Evolutionary conservation across 2,329 filamentous ascomycete genomes (phyloP).

Genomic region (Tolypocladium sp.): DNA sequence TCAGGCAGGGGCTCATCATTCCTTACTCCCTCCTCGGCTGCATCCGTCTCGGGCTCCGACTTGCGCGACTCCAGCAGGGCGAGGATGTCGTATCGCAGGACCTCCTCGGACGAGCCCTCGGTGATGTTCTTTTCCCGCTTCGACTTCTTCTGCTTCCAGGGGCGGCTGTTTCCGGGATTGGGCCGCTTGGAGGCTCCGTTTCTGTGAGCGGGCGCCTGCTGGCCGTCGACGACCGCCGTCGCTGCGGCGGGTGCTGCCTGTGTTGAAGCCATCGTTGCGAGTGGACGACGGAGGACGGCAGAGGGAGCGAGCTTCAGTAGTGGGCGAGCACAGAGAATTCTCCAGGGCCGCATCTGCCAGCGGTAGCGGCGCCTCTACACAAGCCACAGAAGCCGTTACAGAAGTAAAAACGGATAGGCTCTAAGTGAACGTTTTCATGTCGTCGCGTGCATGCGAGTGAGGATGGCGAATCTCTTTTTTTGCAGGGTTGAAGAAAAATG

Average conservation of each 20-base stretch:
- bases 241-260: not conserved
- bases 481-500: not conserved
- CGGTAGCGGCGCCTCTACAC: not conserved
- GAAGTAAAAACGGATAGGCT: too few species aligned
- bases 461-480: not conserved
- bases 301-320: not conserved
- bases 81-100: slow-evolving; percentile 55
- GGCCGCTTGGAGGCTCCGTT: not conserved
- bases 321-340: not conserved
- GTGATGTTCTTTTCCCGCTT: slow-evolving; percentile 52
- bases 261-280: not conserved
- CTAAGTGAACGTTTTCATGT: too few species aligned
- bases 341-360: not conserved
- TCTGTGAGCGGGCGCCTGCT: not conserved
- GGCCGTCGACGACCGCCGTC: not conserved
- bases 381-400: not conserved
- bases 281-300: not conserved
- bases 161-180: slow-evolving; percentile 5
- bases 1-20: slow-evolving; percentile 43
- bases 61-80: slow-evolving; percentile 38
- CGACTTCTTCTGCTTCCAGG: slow-evolving; percentile 37
- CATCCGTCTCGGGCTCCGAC: slow-evolving; percentile 12
- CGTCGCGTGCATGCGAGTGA: not conserved
- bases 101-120: slow-evolving; percentile 56
- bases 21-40: slow-evolving; percentile 18